These are phyloP conservation scores for Fusarium proliferatum DNA, from an alignment of 2,329 filamentous ascomycete genomes.

Conservation along the genomic window DNA sequence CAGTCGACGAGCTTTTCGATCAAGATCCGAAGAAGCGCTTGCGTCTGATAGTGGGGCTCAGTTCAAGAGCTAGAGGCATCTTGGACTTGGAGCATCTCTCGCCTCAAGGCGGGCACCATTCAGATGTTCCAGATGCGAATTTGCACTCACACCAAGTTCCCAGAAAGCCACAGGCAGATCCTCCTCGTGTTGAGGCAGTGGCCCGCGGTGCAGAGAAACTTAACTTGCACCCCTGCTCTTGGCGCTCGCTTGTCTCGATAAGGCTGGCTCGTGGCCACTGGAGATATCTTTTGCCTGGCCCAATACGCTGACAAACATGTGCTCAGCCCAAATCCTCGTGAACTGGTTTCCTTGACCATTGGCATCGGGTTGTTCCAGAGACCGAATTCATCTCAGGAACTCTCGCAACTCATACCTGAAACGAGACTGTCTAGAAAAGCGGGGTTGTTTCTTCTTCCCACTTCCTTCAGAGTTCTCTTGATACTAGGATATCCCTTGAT, in stretches of 20 bases:
- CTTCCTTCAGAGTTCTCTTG: neutral
- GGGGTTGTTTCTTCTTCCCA: constrained; percentile 14
- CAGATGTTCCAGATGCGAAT: constrained; percentile 40
- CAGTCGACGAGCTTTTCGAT: constrained; percentile 37
- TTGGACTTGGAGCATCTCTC: constrained; percentile 16
- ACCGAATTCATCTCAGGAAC: constrained; percentile 17
- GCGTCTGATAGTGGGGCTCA: constrained; percentile 39
- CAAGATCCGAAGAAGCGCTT: constrained; percentile 45
- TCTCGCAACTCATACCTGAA: constrained; percentile 40
- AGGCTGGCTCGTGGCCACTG: constrained; percentile 22
- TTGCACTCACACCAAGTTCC: constrained; percentile 31
- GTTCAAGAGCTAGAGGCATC: constrained; percentile 14
- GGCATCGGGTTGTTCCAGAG: constrained; percentile 13
- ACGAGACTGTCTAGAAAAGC: constrained; percentile 32
- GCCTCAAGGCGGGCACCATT: constrained; percentile 45
- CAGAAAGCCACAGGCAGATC: constrained; percentile 38
- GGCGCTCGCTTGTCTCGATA: constrained; percentile 27
- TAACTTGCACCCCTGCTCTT: constrained; percentile 12
- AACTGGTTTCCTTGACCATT: constrained; percentile 36
- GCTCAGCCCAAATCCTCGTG: constrained; percentile 18
- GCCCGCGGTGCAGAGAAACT: constrained; percentile 29
- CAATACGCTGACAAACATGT: constrained; percentile 26
- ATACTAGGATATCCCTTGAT: constrained; percentile 37
- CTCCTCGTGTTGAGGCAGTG: constrained; percentile 39
- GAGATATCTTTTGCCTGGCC: constrained; percentile 14